Percentiles rank a stretch among this genome's conserved stretches.
Conservation (phyloP, 2,329 filamentous ascomycete genomes). For the Coniochaeta sp. region DNA sequence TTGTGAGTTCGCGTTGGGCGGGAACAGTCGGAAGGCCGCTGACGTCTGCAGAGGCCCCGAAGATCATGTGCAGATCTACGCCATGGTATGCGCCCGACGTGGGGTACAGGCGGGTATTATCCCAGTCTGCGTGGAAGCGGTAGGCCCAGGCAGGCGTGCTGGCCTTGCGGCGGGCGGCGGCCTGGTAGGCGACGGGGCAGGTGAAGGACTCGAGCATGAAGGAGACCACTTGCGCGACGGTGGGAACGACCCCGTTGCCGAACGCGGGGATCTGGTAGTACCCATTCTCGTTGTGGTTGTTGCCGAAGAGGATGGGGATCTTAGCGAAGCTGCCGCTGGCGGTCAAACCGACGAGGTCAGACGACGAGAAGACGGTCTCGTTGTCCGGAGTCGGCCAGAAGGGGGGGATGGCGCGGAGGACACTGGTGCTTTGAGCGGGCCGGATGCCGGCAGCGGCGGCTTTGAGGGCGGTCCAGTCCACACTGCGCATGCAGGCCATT, state of each 20-base stretch:
- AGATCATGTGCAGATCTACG: slow-evolving; percentile 38
- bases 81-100: slow-evolving; percentile 43
- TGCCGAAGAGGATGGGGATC: slow-evolving; percentile 33
- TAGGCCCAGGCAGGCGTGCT: slow-evolving; percentile 35
- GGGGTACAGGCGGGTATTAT: slow-evolving; percentile 36
- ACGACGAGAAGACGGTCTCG: slow-evolving; percentile 30
- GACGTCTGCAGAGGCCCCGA: slow-evolving; percentile 31
- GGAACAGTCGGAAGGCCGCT: slow-evolving; percentile 25
- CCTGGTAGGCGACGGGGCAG: slow-evolving; percentile 34
- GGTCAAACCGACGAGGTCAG: slow-evolving; percentile 28
- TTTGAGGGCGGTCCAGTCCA: slow-evolving; percentile 27
- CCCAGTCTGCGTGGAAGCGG: slow-evolving; percentile 42
- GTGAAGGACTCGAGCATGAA: slow-evolving; percentile 39
- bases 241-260: slow-evolving; percentile 29
- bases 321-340: slow-evolving; percentile 27
- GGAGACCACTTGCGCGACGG: slow-evolving; percentile 24
- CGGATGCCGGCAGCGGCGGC: slow-evolving; percentile 27
- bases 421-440: slow-evolving; percentile 22
- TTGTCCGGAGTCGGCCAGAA: slow-evolving; percentile 36
- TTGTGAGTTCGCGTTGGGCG: slow-evolving; percentile 23
- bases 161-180: slow-evolving; percentile 22
- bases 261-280: slow-evolving; percentile 39
- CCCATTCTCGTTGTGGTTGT: slow-evolving; percentile 38
- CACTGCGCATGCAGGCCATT: slow-evolving; percentile 30
- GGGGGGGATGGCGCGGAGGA: slow-evolving; percentile 26